phyloP scores from a whole-genome alignment of 2,329 filamentous ascomycete species.

The Fusarium mexicanum region DNA sequence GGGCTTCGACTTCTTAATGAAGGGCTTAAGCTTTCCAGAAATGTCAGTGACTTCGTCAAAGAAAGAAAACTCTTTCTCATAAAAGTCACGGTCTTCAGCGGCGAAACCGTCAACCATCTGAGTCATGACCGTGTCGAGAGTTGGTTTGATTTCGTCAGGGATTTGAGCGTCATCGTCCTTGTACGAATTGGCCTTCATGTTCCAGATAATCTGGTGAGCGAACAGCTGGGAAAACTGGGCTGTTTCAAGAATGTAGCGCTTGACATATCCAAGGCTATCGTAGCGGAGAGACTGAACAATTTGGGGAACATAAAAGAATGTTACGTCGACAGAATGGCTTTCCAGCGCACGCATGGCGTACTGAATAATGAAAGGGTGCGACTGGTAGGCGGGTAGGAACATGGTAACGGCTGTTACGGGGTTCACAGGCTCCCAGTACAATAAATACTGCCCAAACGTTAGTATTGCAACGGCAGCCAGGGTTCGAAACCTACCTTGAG shows the following conservation, averaged over 20 bases:
- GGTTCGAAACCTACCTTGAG: constrained; percentile 70
- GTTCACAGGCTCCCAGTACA: constrained; percentile 94
- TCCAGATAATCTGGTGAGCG: constrained; percentile 99
- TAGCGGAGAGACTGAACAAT: constrained; percentile 96
- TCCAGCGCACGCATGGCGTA: constrained; percentile 97
- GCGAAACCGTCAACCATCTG: constrained; percentile 87
- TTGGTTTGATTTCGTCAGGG: constrained; percentile 92
- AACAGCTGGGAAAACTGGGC: constrained; percentile 98
- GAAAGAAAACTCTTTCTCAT: constrained; percentile 95
- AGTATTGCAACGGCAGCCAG: constrained; percentile 11
- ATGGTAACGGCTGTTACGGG: constrained; percentile 93
- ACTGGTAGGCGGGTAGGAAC: constrained; percentile 89
- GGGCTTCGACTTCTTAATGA: constrained; percentile 89
- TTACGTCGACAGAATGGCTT: constrained; percentile 93
- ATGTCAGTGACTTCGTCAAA: constrained; percentile 97
- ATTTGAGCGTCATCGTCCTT: constrained; percentile 94
- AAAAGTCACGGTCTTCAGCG: constrained; percentile 81
- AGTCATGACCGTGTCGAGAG: constrained; percentile 87
- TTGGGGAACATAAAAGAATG: constrained; percentile 98
- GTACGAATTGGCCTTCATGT: constrained; percentile 99
- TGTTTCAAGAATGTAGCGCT: constrained; percentile 95
- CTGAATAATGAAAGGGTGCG: constrained; percentile 92
- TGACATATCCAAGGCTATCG: constrained; percentile 91
- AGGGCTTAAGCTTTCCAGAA: constrained; percentile 93
- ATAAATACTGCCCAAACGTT: constrained; percentile 70